phyloP scores from a whole-genome alignment of 78 protist species.

The Monocercomonoides exilis region DNA sequence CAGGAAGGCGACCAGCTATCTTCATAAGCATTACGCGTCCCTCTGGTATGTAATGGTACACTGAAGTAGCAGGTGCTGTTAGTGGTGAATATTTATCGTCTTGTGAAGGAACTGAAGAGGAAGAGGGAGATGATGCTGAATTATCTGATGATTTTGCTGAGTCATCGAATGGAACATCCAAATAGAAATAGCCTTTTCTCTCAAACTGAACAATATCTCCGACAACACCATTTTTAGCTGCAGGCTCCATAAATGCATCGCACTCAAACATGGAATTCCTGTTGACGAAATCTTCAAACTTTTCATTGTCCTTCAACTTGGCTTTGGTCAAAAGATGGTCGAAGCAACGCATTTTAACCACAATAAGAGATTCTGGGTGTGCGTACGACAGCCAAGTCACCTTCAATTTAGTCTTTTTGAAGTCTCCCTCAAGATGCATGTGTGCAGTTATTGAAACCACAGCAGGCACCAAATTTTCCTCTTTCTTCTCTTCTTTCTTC shows the following conservation, averaged over 20 bases:
- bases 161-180: background rate
- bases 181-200: constrained; percentile 70
- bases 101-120: too few species aligned
- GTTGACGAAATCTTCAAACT: constrained; percentile 39
- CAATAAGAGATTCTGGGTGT: background rate
- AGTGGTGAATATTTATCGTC: too few species aligned
- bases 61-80: background rate
- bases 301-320: constrained; percentile 65
- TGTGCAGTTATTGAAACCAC: background rate
- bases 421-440: constrained; percentile 40
- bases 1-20: background rate
- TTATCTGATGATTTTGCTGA: too few species aligned
- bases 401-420: constrained; percentile 73
- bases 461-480: background rate
- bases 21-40: constrained; percentile 3
- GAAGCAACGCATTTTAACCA: constrained; percentile 39
- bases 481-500: background rate
- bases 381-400: constrained; percentile 74
- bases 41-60: constrained; percentile 4
- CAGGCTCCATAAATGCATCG: constrained; percentile 12
- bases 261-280: constrained; percentile 18
- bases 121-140: too few species aligned
- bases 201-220: constrained; percentile 77
- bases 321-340: constrained; percentile 62
- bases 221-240: constrained; percentile 31